These are phyloP conservation scores for Epicoccum sorghinum DNA, from an alignment of 2,329 filamentous ascomycete genomes.

Conservation along the genomic window DNA sequence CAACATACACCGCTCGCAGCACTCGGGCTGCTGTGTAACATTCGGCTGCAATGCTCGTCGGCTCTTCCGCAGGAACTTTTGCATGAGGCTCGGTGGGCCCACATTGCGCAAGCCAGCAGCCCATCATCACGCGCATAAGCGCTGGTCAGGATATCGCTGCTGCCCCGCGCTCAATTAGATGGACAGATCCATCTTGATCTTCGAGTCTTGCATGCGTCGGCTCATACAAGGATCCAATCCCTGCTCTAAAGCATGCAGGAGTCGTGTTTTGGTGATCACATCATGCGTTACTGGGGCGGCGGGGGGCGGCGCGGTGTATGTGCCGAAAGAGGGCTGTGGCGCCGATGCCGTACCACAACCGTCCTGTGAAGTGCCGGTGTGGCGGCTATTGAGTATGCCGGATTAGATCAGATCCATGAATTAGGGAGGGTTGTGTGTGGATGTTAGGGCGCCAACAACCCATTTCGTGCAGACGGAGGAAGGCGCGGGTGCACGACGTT, in stretches of 20 bases:
- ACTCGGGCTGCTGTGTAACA: conserved; percentile 29
- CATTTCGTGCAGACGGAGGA: conserved; percentile 26
- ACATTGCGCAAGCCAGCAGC: conserved; percentile 21
- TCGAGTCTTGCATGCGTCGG: conserved; percentile 4
- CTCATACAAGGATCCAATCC: conserved; percentile 4
- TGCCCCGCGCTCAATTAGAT: conserved; percentile 16
- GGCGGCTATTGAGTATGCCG: not conserved
- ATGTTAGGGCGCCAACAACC: conserved; percentile 12
- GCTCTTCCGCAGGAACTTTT: conserved; percentile 13
- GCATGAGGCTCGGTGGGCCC: conserved; percentile 11
- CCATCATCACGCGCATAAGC: conserved; percentile 40
- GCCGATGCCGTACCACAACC: conserved; percentile 20
- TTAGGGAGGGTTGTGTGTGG: conserved; percentile 10
- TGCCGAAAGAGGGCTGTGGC: conserved; percentile 7
- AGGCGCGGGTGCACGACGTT: conserved; percentile 22
- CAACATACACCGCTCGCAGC: conserved; percentile 8
- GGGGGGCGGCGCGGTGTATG: conserved; percentile 5
- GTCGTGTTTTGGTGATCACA: conserved; percentile 1
- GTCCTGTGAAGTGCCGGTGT: conserved; percentile 3
- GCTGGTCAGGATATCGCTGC: conserved; percentile 19
- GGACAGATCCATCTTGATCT: conserved; percentile 1
- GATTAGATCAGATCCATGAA: not conserved
- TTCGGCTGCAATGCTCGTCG: conserved; percentile 15
- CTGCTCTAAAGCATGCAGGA: conserved; percentile 4
- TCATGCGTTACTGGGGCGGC: conserved; percentile 1